Evolutionary conservation across 371 early-diverging fungal genomes (phyloP).

Genomic region (Mucor irregularis): DNA sequence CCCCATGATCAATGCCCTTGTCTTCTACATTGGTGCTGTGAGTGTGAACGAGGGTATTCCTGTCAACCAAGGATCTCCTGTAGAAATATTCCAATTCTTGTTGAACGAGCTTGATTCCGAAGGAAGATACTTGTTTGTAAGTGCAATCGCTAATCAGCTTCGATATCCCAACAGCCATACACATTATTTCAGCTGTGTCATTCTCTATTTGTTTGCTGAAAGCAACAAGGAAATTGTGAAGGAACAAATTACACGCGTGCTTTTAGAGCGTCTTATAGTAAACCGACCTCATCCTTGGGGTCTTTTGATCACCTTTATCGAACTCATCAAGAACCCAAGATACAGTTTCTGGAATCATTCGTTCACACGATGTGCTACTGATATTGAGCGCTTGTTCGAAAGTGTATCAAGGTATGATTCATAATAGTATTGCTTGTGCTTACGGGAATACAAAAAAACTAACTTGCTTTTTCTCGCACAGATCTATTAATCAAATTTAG

Average conservation of each 20-base stretch:
- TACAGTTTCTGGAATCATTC: constrained; percentile 89
- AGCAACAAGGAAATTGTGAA: constrained; percentile 81
- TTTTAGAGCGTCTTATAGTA: constrained; percentile 94
- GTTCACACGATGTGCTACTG: constrained; percentile 73
- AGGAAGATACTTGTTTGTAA: constrained; percentile 88
- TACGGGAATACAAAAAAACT: too few relatives aligned
- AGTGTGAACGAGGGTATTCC: constrained; percentile 68
- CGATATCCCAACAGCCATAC: constrained; percentile 98
- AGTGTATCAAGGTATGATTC: constrained; percentile 62
- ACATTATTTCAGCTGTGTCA: constrained; percentile 86
- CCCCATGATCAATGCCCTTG: constrained; percentile 83
- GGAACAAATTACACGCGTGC: constrained; percentile 93
- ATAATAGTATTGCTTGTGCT: too few relatives aligned
- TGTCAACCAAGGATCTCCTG: constrained; percentile 73
- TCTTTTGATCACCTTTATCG: constrained; percentile 94
- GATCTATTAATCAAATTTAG: constrained; percentile 52
- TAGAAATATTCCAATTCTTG: constrained; percentile 85
- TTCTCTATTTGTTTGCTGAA: constrained; percentile 87
- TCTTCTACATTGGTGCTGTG: constrained; percentile 84
- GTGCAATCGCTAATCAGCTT: constrained; percentile 94
- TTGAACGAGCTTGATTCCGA: constrained; percentile 81
- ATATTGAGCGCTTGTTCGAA: constrained; percentile 75
- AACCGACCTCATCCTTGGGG: constrained; percentile 98
- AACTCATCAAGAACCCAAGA: constrained; percentile 91
- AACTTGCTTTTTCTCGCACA: constrained; percentile 8